Conservation (phyloP, 2,329 filamentous ascomycete genomes). For the Fusarium sp. region DNA sequence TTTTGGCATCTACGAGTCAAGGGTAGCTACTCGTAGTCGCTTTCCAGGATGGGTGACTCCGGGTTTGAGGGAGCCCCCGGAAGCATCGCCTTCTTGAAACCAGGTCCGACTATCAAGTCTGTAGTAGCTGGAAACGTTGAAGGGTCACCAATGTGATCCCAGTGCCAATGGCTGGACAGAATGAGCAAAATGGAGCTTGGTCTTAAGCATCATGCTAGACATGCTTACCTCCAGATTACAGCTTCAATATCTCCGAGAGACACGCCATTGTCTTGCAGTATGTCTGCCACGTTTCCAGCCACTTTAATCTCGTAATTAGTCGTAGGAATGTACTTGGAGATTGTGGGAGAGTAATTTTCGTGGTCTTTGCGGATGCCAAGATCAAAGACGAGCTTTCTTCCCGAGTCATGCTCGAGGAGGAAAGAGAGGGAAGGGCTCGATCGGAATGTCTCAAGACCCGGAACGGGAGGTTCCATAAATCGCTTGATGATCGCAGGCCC, state of each 20-base stretch:
- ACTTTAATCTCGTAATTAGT: constrained; percentile 44
- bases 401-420: constrained; percentile 44
- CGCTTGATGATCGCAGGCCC: constrained; percentile 52
- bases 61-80: constrained; percentile 59
- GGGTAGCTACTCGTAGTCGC: constrained; percentile 36
- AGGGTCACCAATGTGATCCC: constrained; percentile 65
- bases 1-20: background rate
- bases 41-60: constrained; percentile 49
- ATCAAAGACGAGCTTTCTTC: constrained; percentile 46
- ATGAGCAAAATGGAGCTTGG: background rate
- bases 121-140: constrained; percentile 58
- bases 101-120: constrained; percentile 63
- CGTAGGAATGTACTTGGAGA: constrained; percentile 42
- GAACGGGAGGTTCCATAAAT: constrained; percentile 53
- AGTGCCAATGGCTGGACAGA: constrained; percentile 56
- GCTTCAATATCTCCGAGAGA: constrained; percentile 25
- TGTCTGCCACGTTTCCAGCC: constrained; percentile 41
- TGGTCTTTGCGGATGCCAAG: constrained; percentile 47
- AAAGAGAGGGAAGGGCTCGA: constrained; percentile 46
- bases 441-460: constrained; percentile 49
- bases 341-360: constrained; percentile 41
- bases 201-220: background rate
- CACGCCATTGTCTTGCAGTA: constrained; percentile 18
- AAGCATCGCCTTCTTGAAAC: constrained; percentile 58
- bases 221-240: constrained; percentile 36